phyloP scores from a whole-genome alignment of 2,329 filamentous ascomycete species.

The Talaromyces verruculosus region DNA sequence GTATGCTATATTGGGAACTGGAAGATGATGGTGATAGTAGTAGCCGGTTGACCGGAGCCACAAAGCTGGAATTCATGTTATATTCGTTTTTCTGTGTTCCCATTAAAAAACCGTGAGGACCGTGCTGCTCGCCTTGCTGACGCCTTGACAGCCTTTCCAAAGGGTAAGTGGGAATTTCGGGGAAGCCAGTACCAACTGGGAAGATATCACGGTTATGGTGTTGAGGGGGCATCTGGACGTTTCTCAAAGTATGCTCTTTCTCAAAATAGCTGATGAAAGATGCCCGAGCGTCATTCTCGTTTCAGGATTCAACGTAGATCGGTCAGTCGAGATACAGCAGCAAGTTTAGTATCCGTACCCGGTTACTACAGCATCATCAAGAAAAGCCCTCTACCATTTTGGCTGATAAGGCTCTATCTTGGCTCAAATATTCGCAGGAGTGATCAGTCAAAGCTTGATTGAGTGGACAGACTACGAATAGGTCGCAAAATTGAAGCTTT shows the following conservation, averaged over 20 bases:
- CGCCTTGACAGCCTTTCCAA: not conserved
- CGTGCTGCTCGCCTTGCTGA: not conserved
- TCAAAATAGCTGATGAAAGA: not conserved
- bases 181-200: not conserved
- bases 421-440: not conserved
- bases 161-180: not conserved
- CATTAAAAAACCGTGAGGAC: not conserved
- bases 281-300: not conserved
- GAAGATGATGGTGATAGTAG: slow-evolving; percentile 4
- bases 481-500: not conserved
- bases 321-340: not conserved
- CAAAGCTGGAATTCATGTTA: not conserved
- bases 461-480: not conserved
- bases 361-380: not conserved
- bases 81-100: slow-evolving; percentile 2
- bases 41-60: not conserved
- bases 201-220: not conserved
- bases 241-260: not conserved
- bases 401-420: not conserved
- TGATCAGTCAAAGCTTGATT: not conserved
- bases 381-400: not conserved
- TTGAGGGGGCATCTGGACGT: not conserved
- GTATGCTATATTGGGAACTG: slow-evolving; percentile 3
- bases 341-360: not conserved
- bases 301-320: not conserved